Conservation (phyloP, 495 filamentous ascomycete genomes). For the Talaromyces wortmannii region DNA sequence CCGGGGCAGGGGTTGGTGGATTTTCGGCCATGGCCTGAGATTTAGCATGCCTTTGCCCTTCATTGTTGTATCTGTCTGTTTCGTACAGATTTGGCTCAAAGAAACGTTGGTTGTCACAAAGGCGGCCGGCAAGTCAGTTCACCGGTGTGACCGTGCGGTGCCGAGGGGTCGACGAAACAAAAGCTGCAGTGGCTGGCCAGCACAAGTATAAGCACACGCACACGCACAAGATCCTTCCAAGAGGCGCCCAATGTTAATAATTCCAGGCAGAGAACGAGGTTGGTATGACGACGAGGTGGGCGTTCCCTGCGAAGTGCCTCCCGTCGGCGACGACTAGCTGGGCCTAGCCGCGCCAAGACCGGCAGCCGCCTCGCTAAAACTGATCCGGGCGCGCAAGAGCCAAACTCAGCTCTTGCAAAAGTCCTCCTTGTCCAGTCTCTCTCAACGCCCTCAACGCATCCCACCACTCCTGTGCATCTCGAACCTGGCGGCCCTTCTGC, state of each 20-base stretch:
- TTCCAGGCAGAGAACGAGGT: too few relatives aligned
- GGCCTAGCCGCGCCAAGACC: not conserved
- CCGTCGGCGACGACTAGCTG: not conserved
- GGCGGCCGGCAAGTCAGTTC: too few relatives aligned
- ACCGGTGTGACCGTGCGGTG: too few relatives aligned
- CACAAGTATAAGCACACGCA: too few relatives aligned
- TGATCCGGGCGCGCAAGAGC: not conserved
- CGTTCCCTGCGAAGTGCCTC: too few relatives aligned
- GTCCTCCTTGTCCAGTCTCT: slow-evolving; percentile 15
- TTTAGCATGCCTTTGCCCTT: slow-evolving; percentile 27
- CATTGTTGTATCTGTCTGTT: slow-evolving; percentile 20
- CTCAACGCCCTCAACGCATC: slow-evolving; percentile 16
- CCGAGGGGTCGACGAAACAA: too few relatives aligned
- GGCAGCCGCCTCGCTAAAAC: slow-evolving; percentile 5
- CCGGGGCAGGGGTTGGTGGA: slow-evolving; percentile 66
- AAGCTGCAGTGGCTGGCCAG: too few relatives aligned
- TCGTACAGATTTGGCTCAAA: not conserved
- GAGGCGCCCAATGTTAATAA: too few relatives aligned
- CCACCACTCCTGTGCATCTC: slow-evolving; percentile 22
- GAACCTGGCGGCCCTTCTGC: slow-evolving; percentile 38
- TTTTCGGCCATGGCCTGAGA: slow-evolving; percentile 51
- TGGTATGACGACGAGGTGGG: too few relatives aligned
- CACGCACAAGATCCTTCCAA: too few relatives aligned
- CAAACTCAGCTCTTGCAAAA: slow-evolving; percentile 12
- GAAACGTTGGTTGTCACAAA: too few relatives aligned